phyloP scores from a whole-genome alignment of 148 eudicot species.

The Chenopodium quinoa region DNA sequence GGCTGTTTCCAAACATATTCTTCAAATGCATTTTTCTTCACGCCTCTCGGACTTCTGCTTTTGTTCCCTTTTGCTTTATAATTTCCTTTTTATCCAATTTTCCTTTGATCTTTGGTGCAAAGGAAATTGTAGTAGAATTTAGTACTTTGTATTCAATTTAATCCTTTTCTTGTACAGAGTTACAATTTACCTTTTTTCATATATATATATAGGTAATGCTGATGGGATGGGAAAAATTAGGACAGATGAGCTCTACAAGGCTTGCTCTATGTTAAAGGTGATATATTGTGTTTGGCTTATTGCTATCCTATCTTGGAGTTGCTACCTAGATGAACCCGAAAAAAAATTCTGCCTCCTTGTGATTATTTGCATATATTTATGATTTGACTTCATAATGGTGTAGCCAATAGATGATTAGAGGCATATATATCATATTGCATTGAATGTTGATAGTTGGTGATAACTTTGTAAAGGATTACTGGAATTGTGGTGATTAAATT shows the following conservation, averaged over 20 bases:
- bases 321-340: background rate
- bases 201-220: conserved; percentile 58
- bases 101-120: background rate
- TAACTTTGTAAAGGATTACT: background rate
- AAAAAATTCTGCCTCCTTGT: background rate
- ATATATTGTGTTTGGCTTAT: conserved; percentile 14
- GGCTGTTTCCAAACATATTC: background rate
- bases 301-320: background rate
- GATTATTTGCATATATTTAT: background rate
- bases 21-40: background rate
- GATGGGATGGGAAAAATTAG: conserved; percentile 73
- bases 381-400: background rate
- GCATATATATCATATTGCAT: background rate
- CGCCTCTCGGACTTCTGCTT: background rate
- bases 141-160: background rate
- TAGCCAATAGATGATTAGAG: background rate
- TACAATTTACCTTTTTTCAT: background rate
- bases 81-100: background rate
- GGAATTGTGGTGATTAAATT: background rate
- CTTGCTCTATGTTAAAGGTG: conserved; percentile 78
- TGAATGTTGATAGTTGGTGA: background rate
- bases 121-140: background rate
- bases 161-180: background rate
- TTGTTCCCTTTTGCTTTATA: background rate
- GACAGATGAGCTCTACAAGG: conserved; percentile 66